Evolutionary conservation across 768 basidiomycete species (phyloP), one percentile per base, ranked within the genome.

Genomic region (Pisolithus orientalis): DNA sequence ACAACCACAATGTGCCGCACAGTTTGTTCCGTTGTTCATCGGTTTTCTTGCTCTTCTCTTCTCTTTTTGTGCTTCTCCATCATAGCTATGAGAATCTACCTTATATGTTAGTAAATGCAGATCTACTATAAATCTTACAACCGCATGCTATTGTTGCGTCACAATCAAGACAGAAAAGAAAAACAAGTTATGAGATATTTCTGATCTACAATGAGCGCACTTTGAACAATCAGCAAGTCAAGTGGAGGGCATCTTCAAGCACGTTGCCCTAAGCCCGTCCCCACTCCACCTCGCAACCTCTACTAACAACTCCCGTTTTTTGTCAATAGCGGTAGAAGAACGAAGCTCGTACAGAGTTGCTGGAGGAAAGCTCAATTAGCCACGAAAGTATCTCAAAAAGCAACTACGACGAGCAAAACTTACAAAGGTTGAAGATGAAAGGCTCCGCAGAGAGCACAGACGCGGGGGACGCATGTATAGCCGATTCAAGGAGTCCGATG

Each of bases 221-320:
- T 5, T 34, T 11, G 9, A 13, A 5, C 32, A 13, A 14, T 14
- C 11, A 13, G 8, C 13, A 34, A 34, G 34, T 66, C 63, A 81
- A 57, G 70, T 82, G 17, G 80, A 72, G 24, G 87, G 84, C 80
- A 91, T 80, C 69, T 92, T 92, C 60, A 92, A 70, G 62, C 87
- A 90, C 34, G 80, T 78, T 17, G 84, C 82, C 58, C 77, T 83
- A 59, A 92, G 65, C 0, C 90, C 90, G 65, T 93, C 90, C 3
- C 90, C 90, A 54, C 87, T 87, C 88, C 88, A 91, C 63, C 86
- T 86, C 13, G 88, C 84, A 0, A 89, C 87, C 54, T 90, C 83
- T 13, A 88, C 58, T 28, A 92, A 71, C 31, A 92, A 71, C 24
- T 81, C 79, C 40, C 82, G 80, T 65, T 92, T 93, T 67, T 86